phyloP scores from a whole-genome alignment of 768 basidiomycete genomes.

The Peribolospora kevripleyi region DNA sequence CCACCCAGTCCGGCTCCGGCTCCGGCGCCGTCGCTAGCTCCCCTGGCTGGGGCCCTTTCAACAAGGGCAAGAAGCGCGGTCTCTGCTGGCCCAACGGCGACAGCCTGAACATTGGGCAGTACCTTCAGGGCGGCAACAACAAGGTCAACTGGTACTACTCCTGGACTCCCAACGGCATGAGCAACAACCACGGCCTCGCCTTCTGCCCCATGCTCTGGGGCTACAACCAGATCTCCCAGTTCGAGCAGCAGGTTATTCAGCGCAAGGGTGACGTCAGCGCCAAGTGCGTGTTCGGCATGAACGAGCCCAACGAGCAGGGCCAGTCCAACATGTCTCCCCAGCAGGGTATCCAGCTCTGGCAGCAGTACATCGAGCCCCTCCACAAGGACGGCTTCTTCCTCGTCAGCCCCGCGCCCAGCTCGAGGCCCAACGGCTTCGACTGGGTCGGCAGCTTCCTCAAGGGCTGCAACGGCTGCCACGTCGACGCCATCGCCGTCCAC shows the following conservation, averaged over 20 bases:
- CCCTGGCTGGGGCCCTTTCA: no score
- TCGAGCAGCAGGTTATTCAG: constrained; percentile 5
- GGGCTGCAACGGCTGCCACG: constrained; percentile 4
- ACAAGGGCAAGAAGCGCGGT: constrained; percentile 9
- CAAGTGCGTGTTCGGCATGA: constrained; percentile 19
- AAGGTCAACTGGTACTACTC: constrained; percentile 17
- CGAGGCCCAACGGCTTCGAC: constrained; percentile 15
- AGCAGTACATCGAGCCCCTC: constrained; percentile 16
- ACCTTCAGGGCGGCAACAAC: constrained; percentile 9
- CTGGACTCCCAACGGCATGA: constrained; percentile 12
- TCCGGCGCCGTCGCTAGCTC: no score
- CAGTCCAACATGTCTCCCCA: constrained; percentile 17
- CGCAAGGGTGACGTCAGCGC: neutral
- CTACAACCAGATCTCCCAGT: constrained; percentile 8
- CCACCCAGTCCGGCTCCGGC: no score
- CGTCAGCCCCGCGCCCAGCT: constrained; percentile 17
- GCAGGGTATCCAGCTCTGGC: constrained; percentile 16
- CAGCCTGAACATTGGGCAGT: constrained; percentile 15
- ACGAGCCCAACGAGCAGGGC: constrained; percentile 17
- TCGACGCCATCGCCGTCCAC: constrained; percentile 16
- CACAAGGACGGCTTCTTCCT: constrained; percentile 15
- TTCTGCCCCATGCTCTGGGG: constrained; percentile 19
- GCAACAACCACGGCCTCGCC: constrained; percentile 14
- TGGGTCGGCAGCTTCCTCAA: constrained; percentile 15
- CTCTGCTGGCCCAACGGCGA: constrained; percentile 20